phyloP scores from a whole-genome alignment of 768 basidiomycete genomes.

The Suillus bovinus region DNA sequence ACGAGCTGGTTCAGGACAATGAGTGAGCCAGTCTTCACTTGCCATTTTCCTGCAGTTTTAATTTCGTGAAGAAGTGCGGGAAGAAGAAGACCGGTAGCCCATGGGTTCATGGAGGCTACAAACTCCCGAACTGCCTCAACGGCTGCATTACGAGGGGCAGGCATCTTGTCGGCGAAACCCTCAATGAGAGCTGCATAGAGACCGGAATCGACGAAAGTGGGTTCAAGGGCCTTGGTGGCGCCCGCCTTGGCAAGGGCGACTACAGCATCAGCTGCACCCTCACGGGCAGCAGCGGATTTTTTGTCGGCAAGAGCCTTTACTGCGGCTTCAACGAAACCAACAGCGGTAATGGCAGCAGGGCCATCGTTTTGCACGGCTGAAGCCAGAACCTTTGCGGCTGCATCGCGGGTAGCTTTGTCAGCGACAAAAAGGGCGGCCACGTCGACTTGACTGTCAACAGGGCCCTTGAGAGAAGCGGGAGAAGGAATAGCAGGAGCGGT shows the following conservation, averaged over 20 bases:
- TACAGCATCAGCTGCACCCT: slow-evolving; percentile 81
- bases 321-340: slow-evolving; percentile 70
- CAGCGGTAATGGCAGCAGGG: slow-evolving; percentile 68
- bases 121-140: slow-evolving; percentile 79
- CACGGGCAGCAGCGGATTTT: slow-evolving; percentile 89
- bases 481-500: slow-evolving; percentile 55
- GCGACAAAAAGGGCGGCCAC: slow-evolving; percentile 75
- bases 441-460: slow-evolving; percentile 66
- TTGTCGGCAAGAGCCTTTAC: slow-evolving; percentile 92
- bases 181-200: slow-evolving; percentile 87
- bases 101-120: slow-evolving; percentile 81
- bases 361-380: slow-evolving; percentile 83
- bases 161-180: slow-evolving; percentile 93
- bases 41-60: slow-evolving; percentile 97
- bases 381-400: slow-evolving; percentile 69
- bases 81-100: slow-evolving; percentile 82
- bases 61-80: slow-evolving; percentile 89
- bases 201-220: slow-evolving; percentile 83
- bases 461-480: slow-evolving; percentile 74
- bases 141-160: slow-evolving; percentile 81
- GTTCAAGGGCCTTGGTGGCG: slow-evolving; percentile 82
- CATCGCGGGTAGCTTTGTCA: slow-evolving; percentile 80
- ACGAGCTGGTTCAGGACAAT: slow-evolving; percentile 86
- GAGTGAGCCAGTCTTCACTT: slow-evolving; percentile 89
- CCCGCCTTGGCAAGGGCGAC: slow-evolving; percentile 64